These are phyloP conservation scores for Naganishia albida DNA, from an alignment of 1,284 basidiomycete species.

Conservation along the genomic window DNA sequence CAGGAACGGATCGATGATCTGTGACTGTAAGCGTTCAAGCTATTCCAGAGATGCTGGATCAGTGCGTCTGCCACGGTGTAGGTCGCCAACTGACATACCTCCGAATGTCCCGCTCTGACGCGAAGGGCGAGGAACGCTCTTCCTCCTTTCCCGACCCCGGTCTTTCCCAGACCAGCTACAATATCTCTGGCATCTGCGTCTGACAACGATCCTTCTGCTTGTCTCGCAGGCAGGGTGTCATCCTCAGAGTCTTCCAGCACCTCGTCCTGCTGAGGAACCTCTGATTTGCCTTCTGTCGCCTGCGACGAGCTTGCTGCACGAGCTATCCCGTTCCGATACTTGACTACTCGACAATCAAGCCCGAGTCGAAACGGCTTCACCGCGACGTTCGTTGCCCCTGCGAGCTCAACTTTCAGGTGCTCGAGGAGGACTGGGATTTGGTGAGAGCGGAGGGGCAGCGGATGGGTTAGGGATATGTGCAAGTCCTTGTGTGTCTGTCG, in stretches of 20 bases:
- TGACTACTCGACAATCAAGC: slow-evolving; percentile 11
- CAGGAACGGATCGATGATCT: slow-evolving; percentile 43
- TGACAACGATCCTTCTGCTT: not conserved
- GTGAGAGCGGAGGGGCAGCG: slow-evolving; percentile 46
- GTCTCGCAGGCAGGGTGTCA: slow-evolving; percentile 40
- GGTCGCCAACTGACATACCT: slow-evolving; percentile 36
- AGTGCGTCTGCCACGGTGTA: not conserved
- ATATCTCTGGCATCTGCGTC: not conserved
- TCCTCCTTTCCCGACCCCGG: slow-evolving; percentile 41
- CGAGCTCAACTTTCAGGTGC: slow-evolving; percentile 33
- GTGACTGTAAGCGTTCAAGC: slow-evolving; percentile 40
- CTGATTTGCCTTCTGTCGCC: not conserved
- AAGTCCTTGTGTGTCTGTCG: slow-evolving; percentile 31
- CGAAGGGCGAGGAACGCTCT: slow-evolving; percentile 50
- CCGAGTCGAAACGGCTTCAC: slow-evolving; percentile 6
- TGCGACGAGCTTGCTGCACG: slow-evolving; percentile 2
- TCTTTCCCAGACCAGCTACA: slow-evolving; percentile 34
- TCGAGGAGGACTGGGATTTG: slow-evolving; percentile 39
- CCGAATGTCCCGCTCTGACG: slow-evolving; percentile 45
- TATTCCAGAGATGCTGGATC: slow-evolving; percentile 17
- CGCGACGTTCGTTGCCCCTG: not conserved
- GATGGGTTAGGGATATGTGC: slow-evolving; percentile 52
- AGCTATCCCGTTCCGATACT: not conserved
- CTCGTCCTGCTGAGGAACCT: slow-evolving; percentile 30
- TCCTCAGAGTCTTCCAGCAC: slow-evolving; percentile 24